Conservation (phyloP, 768 basidiomycete genomes). For the Nidularia pulvinata region DNA sequence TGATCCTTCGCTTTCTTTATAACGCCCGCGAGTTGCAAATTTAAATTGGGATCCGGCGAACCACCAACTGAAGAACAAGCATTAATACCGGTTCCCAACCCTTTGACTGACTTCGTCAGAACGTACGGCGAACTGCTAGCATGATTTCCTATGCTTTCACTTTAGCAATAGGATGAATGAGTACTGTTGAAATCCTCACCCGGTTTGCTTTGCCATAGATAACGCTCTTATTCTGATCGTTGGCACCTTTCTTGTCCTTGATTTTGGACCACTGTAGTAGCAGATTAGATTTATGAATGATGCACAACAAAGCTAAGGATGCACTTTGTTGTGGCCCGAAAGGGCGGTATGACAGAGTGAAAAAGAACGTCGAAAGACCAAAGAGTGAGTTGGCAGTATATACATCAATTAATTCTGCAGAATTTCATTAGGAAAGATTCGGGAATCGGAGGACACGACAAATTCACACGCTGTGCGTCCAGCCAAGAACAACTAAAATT, state of each 20-base stretch:
- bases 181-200: slow-evolving; percentile 41
- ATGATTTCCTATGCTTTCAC: slow-evolving; percentile 77
- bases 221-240: slow-evolving; percentile 58
- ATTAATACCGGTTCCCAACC: background rate
- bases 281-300: background rate
- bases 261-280: slow-evolving; percentile 71
- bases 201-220: slow-evolving; percentile 54
- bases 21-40: slow-evolving; percentile 48
- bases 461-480: too few relatives aligned
- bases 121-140: slow-evolving; percentile 57
- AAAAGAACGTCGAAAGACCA: slow-evolving; percentile 10
- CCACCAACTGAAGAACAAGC: slow-evolving; percentile 44
- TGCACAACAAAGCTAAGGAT: slow-evolving; percentile 3
- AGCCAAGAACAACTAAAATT: too few relatives aligned
- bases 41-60: slow-evolving; percentile 52
- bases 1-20: slow-evolving; percentile 55
- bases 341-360: slow-evolving; percentile 9
- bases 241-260: slow-evolving; percentile 67
- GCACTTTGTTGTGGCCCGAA: slow-evolving; percentile 44
- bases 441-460: too few relatives aligned
- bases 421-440: too few relatives aligned
- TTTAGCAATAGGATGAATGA: too few relatives aligned
- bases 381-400: too few relatives aligned
- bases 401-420: too few relatives aligned
- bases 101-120: background rate